Base-by-base conservation (phyloP, 75 land plant genomes). In the Sequoia sempervirens region DNA sequence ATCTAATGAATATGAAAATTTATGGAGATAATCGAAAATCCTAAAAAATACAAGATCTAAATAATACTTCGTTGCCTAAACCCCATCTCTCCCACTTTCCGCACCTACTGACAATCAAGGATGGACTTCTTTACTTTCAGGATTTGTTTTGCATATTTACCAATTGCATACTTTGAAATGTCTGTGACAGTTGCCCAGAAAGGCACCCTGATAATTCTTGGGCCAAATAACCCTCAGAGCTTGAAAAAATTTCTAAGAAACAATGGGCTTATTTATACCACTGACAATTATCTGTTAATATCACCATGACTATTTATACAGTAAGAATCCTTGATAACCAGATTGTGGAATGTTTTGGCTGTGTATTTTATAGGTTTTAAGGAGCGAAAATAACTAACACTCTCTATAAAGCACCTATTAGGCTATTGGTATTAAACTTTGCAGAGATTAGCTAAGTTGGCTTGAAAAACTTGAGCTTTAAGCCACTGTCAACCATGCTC, bases 391-490 rank as follows among this genome's bases (percentile, higher is more conserved):
- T 45, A 45, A 45, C 30, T 3, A 38, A 45, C 28, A 43, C 73
- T 37, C 28, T 78, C n/a, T 78, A 78, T 45, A 26, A 78, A 78
- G 50, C 41, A 43, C 30, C 30, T 43, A 43, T 47, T 47, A 47
- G 50, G 10, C 50, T 8, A 47, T 45, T 78, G 45, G 28, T 20
- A 78, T 43, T 78, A 26, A 45, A 45, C 47, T 23, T 78, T 78
- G 23, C 26, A 78, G 32, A n/a, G 32, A 45, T n/a, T 61, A 43
- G 50, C 80, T 85, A 86, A 32, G 50, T 80, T 84, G 94, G 92
- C 74, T 92, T 92, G 83, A 93, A 93, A 80, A 93, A 93, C 70
- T 90, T 89, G 15, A 92, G 89, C 80, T 90, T 85, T 15, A 92
- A 78, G 17, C 94, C 94, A 82, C 82, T 82, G 66, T 86, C 83